These are phyloP conservation scores for Euphrasia arctica DNA, from an alignment of 305 asterid species.

Conservation along the genomic window DNA sequence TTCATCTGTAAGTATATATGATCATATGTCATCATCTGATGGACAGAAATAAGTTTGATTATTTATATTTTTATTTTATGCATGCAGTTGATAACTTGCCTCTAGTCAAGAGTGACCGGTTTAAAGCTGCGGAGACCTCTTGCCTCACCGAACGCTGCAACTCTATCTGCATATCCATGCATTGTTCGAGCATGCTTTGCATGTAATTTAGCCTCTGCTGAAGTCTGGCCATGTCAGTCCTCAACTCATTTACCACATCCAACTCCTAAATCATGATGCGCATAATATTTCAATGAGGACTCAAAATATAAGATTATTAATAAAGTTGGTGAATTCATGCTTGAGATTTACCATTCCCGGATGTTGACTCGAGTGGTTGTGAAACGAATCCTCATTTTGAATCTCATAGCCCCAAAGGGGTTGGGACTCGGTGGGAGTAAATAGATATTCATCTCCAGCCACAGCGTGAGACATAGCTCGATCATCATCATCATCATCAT, in stretches of 20 bases:
- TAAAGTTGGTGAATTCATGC: slow-evolving; percentile 1
- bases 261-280: slow-evolving; percentile 49
- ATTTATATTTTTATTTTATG: not conserved
- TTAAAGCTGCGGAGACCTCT: slow-evolving; percentile 90
- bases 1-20: slow-evolving; percentile 32
- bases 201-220: slow-evolving; percentile 73
- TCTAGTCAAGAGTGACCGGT: slow-evolving; percentile 40
- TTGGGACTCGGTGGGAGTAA: slow-evolving; percentile 28
- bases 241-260: slow-evolving; percentile 71
- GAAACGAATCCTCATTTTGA: slow-evolving; percentile 43
- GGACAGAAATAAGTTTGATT: not conserved
- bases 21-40: slow-evolving; percentile 3
- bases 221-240: slow-evolving; percentile 77
- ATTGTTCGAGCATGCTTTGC: slow-evolving; percentile 86
- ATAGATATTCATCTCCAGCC: slow-evolving; percentile 32
- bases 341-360: slow-evolving; percentile 48
- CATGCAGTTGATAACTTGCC: slow-evolving; percentile 21
- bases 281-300: not conserved
- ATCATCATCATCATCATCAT: slow-evolving; percentile 22
- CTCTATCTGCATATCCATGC: slow-evolving; percentile 95
- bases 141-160: slow-evolving; percentile 77
- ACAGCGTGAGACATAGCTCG: slow-evolving; percentile 32
- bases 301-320: not conserved
- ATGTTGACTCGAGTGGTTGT: slow-evolving; percentile 39
- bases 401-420: slow-evolving; percentile 56